Evolutionary conservation across 148 eudicot species (phyloP), one percentile per base, ranked within the genome.

Genomic region (Heliosperma pusillum): DNA sequence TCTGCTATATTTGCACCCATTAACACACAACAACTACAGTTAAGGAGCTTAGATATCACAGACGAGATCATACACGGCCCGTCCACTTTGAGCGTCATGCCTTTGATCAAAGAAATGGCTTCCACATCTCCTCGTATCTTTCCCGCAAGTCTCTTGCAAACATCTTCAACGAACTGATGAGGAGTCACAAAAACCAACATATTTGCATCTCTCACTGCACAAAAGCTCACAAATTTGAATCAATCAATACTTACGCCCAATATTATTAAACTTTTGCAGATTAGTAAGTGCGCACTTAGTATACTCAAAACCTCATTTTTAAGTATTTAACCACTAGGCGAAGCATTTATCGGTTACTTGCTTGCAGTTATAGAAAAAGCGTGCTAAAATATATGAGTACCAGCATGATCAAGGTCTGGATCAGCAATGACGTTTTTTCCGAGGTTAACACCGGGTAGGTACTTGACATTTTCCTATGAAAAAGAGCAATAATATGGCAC

Each of bases 1-100:
- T 87, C 85, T 40, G 98, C 98, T 65, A 94, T 91, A 82, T 94
- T 94, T 70, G 97, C 98, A 66, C 98, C 98, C 98, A 94, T 91
- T 73, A 94, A 72, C 68, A 91, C 97, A 77, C 96, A 94, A 73
- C 97, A 94, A 72, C 82, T 77, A 71, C 86, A 74, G 60, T 90
- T 88, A n/a, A 94, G 93, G 59, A 77, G 77, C 67, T 88, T 81
- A 12, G 91, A 79, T 55, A 94, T 88, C 27, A 88, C 80, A 76
- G 89, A 78, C 57, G 98, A 91, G 56, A 91, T 86, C 98, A 90
- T 91, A 73, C 86, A 75, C 15, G 96, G 96, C 75, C 98, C 98
- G 71, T 94, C 96, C 81, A 65, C 84, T 80, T 86, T 94, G 55
- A 94, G 97, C 83, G 92, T 93, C 98, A 94, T 92, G 73, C 98